Evolutionary conservation across 768 basidiomycete species (phyloP).

Genomic region (Rhodotorula toruloides): DNA sequence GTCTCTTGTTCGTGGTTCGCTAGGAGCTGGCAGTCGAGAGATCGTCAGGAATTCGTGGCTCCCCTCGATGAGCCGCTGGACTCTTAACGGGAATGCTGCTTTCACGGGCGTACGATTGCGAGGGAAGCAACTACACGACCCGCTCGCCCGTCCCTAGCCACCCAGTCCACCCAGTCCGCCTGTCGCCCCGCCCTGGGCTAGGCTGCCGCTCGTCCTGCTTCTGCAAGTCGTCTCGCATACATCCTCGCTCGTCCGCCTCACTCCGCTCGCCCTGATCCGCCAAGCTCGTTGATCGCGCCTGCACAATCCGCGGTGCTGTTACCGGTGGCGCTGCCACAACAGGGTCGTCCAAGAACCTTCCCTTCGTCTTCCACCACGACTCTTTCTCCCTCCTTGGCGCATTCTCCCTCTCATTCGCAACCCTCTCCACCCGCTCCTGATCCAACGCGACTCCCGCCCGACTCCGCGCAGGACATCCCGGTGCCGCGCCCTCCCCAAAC

Average conservation of each 20-base stretch:
- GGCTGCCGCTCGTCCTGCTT: background rate
- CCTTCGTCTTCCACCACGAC: constrained; percentile 10
- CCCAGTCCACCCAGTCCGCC: background rate
- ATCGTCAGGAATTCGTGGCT: too few species aligned
- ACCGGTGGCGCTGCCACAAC: background rate
- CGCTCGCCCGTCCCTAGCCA: constrained; percentile 3
- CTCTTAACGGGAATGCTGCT: too few species aligned
- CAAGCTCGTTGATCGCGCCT: background rate
- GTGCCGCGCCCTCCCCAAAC: background rate
- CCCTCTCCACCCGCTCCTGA: background rate
- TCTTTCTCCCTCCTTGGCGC: background rate
- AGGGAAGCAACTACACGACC: background rate
- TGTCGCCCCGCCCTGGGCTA: too few species aligned
- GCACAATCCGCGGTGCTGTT: background rate
- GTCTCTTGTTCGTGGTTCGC: background rate
- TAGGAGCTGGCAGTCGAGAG: too few species aligned
- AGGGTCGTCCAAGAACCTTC: constrained; percentile 14
- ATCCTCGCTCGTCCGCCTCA: background rate
- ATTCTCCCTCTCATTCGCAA: background rate
- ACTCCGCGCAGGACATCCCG: constrained; percentile 12
- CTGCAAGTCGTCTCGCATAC: background rate
- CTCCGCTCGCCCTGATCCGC: background rate
- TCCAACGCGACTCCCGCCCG: constrained; percentile 1
- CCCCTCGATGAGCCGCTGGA: too few species aligned
- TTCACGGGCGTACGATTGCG: too few species aligned